These are phyloP conservation scores for Pichia sp. DNA, from an alignment of 1,139 yeast genomes.

Conservation along the genomic window DNA sequence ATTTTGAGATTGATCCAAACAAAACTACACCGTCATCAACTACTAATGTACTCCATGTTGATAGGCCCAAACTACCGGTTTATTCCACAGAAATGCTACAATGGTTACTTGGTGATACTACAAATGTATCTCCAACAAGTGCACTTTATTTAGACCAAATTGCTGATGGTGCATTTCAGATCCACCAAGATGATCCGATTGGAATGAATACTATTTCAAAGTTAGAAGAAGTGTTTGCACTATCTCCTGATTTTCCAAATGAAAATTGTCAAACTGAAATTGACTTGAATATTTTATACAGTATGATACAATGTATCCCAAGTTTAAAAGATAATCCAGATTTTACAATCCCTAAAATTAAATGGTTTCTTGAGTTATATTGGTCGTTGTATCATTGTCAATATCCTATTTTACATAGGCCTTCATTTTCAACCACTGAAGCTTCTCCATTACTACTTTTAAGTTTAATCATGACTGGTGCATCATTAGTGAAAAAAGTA, in stretches of 20 bases:
- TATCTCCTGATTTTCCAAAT: conserved; percentile 16
- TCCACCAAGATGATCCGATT: conserved; percentile 13
- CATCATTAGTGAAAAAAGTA: conserved; percentile 17
- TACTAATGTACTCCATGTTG: no score
- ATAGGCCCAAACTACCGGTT: background rate
- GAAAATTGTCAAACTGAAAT: conserved; percentile 14
- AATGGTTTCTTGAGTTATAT: conserved; percentile 27
- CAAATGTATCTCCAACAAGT: conserved; percentile 9
- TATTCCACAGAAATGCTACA: conserved; percentile 9
- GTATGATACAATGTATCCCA: conserved; percentile 15
- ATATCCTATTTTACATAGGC: conserved; percentile 41
- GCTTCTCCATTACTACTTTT: conserved; percentile 39
- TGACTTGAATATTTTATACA: conserved; percentile 3
- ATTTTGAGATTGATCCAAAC: background rate
- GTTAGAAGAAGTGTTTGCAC: conserved; percentile 14
- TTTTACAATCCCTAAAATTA: conserved; percentile 12
- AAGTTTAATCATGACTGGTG: conserved; percentile 38
- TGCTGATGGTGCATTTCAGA: conserved; percentile 14
- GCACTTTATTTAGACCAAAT: conserved; percentile 8
- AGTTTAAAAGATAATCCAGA: conserved; percentile 14
- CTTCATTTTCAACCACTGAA: conserved; percentile 39
- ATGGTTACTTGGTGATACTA: conserved; percentile 14
- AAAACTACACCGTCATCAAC: no score
- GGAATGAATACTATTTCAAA: conserved; percentile 10
- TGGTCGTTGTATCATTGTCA: conserved; percentile 46